A percentile compares a stretch with the other conserved stretches of the same genome.
Conservation (phyloP, 2,329 filamentous ascomycete genomes). For the Ceratocystis smalleyi region DNA sequence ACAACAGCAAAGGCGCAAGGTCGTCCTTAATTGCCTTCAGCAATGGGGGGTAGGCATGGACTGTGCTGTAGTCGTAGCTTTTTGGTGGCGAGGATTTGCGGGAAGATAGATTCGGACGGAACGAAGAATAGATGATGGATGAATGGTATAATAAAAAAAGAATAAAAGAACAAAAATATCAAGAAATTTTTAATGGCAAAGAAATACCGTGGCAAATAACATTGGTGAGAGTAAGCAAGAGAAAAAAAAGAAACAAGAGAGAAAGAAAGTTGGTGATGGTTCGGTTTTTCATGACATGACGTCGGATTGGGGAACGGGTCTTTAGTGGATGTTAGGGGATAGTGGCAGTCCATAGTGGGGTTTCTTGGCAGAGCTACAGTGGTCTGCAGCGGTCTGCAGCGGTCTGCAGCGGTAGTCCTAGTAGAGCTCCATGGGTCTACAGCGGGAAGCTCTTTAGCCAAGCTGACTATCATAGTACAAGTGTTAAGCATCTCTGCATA, state of each 20-base stretch:
- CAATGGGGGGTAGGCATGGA: not conserved
- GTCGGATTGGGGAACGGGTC: too few species aligned
- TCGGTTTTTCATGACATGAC: too few species aligned
- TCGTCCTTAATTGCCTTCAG: not conserved
- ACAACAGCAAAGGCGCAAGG: conserved; percentile 2
- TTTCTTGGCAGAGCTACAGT: not conserved
- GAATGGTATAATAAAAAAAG: not conserved
- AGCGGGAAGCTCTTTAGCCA: too few species aligned
- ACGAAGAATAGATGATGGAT: too few species aligned
- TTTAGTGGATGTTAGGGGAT: too few species aligned
- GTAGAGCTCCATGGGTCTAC: not conserved
- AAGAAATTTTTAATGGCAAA: not conserved
- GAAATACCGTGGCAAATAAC: not conserved
- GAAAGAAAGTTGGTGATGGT: not conserved
- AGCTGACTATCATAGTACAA: too few species aligned
- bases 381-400: not conserved
- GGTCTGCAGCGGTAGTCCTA: not conserved
- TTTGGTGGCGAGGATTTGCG: not conserved
- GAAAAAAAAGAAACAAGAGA: not conserved
- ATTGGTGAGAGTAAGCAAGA: not conserved
- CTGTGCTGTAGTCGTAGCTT: not conserved
- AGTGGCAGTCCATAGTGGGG: not conserved
- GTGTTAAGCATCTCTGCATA: too few species aligned
- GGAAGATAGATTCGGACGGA: too few species aligned
- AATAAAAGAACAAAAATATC: not conserved